Evolutionary conservation across 345 rosid genomes (phyloP), one percentile per base, ranked within the genome.

Genomic region (Gynandropsis gynandra): DNA sequence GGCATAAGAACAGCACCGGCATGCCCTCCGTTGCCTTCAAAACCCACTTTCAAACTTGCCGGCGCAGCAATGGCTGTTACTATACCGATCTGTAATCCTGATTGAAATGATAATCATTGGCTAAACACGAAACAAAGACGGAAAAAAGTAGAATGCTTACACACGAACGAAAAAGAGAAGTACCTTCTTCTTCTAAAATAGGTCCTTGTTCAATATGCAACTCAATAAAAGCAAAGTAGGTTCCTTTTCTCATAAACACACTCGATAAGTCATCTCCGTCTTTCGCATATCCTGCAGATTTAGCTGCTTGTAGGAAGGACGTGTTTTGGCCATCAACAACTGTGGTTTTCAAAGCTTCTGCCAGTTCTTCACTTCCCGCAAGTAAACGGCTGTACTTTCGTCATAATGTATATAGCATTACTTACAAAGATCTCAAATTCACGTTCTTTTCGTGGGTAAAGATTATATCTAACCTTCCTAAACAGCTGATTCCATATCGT

Each of bases 31-130:
- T 65, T 76, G 45, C 98, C 98, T 79, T 87, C 83, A 68, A 83
- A 90, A 64, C 87, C 92, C 4, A 87, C 87, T 56, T 76, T 90
- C 41, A 90, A 64, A 71, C 98, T 90, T 65, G 96, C 96, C 42
- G 96, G 98, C 52, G 98, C 98, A 10, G 98, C 98, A 61, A 90
- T 90, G 24, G 90, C 94, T 44, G 96, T 87, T 57, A 90, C 92
- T 39, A 90, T 69, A 49, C 98, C 96, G 20, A 90, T 76, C 24
- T 90, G 71, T 72, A 74, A 43, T 61, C 89, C 95, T 89, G 71
- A 33, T 9, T 45, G 15, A 38, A 38, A 44, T 6, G 18, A 7
- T 18, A 29, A 43, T 10, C 16, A 7, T 29, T 48, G 10, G 15
- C 19, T 15, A 8, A 16, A 17, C 39, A 40, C 0, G 4, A 50